Percentiles rank a stretch among this genome's conserved stretches.
These are phyloP conservation scores for Geotrichum reessii DNA, from an alignment of 1,139 yeast species.

Conservation along the genomic window DNA sequence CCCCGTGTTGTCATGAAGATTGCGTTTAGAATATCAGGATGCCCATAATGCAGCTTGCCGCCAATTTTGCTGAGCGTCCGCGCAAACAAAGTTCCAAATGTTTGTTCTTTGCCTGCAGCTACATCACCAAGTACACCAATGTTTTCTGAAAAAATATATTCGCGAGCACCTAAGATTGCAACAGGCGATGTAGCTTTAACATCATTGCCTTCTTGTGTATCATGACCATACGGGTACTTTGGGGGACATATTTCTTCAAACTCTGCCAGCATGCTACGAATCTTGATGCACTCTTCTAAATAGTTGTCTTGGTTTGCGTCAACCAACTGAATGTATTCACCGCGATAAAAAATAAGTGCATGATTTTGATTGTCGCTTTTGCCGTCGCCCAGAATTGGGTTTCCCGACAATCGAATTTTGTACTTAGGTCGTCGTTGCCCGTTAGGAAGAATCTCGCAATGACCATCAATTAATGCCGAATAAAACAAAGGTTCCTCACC, in stretches of 20 bases:
- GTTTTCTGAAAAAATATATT: conserved; percentile 80
- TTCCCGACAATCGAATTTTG: conserved; percentile 63
- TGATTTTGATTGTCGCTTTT: conserved; percentile 83
- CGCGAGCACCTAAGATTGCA: conserved; percentile 85
- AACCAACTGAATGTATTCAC: conserved; percentile 80
- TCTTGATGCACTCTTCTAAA: conserved; percentile 76
- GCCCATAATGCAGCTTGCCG: conserved; percentile 86
- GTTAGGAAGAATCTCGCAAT: conserved; percentile 38
- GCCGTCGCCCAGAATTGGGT: conserved; percentile 87
- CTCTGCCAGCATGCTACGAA: conserved; percentile 69
- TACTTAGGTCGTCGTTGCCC: conserved; percentile 48
- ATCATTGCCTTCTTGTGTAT: conserved; percentile 32
- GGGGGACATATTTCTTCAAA: conserved; percentile 56
- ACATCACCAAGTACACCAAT: conserved; percentile 84
- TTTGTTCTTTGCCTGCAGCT: conserved; percentile 91
- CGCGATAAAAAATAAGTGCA: conserved; percentile 70
- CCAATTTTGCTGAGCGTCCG: conserved; percentile 81
- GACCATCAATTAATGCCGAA: conserved; percentile 59
- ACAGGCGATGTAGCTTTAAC: conserved; percentile 47
- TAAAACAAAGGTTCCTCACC: conserved; percentile 42
- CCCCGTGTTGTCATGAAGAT: conserved; percentile 88
- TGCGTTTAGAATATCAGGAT: conserved; percentile 81
- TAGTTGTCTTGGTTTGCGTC: conserved; percentile 90
- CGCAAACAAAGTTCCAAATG: conserved; percentile 86
- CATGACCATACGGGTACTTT: conserved; percentile 25